Evolutionary conservation across 257 asterid species (phyloP).

Genomic region (Linderniella brevidens): DNA sequence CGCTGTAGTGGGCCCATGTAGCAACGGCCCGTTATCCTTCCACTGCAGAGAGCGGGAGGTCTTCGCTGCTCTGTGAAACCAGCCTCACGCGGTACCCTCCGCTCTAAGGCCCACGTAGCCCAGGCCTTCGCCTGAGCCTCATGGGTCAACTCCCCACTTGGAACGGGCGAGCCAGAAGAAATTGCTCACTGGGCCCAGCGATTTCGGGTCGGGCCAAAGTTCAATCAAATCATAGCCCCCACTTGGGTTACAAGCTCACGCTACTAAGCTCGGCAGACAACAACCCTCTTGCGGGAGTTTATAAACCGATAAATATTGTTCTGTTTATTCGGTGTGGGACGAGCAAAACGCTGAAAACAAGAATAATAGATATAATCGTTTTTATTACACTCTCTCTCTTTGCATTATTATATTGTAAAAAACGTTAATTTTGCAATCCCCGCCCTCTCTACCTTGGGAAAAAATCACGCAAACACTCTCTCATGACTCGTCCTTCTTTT

Average conservation of each 20-base stretch:
- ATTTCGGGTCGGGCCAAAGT: background rate
- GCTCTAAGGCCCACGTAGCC: background rate
- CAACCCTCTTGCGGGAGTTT: background rate
- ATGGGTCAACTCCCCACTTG: background rate
- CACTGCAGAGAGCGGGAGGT: conserved; percentile 6
- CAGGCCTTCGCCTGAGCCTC: background rate
- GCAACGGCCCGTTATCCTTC: conserved; percentile 7
- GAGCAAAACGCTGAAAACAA: too few species aligned
- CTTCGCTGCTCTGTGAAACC: conserved; percentile 6
- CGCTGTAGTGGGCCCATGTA: background rate
- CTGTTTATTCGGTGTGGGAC: background rate
- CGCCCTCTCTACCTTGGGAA: too few species aligned
- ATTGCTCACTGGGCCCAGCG: background rate
- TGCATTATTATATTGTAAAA: too few species aligned
- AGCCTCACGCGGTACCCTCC: conserved; percentile 3
- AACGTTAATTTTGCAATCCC: too few species aligned
- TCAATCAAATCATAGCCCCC: background rate
- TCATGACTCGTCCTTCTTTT: too few species aligned
- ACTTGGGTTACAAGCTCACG: conserved; percentile 5
- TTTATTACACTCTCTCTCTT: too few species aligned
- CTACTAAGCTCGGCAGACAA: background rate
- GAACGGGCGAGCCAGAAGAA: background rate
- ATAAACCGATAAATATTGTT: background rate
- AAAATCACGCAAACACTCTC: too few species aligned
- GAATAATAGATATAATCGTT: too few species aligned